Evolutionary conservation across 2,329 filamentous ascomycete species (phyloP), one percentile per base, ranked within the genome.

Genomic region (Hymenoscyphus linearis): DNA sequence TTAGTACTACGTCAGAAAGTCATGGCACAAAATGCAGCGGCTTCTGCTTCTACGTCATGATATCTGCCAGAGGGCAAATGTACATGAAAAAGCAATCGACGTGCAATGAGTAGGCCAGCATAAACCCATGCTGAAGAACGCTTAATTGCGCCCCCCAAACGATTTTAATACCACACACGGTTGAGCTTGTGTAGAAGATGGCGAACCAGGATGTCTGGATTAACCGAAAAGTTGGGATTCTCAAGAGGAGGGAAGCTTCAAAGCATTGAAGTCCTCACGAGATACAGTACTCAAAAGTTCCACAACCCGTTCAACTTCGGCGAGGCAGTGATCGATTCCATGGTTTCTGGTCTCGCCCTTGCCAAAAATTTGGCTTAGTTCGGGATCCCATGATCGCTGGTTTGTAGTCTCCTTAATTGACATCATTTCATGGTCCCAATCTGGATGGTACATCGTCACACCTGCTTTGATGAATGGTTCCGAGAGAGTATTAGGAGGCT

Each of bases 1-100:
- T 72, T 66, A 81, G 79, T 80, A 40, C 71, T 83, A 68, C 75
- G 80, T 64, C 78, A 81, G 69, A 83, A 82, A 69, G 76, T 82
- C 64, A 58, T 58, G 56, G 56, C 56, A 35, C 56, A 58, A 64
- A 76, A 78, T 64, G 70, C 73, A 60, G 67, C 70, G 52, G 68
- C 74, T 22, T 47, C 40, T 54, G 68, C 74, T 47, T 64, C 74
- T 37, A 26, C 52, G 25, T 67, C 73, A 62, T 62, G 26, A 37
- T 47, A 47, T 31, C 22, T 25, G n/a, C 40, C 13, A 31, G 40
- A 16, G n/a, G 22, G 40, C 40, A 47, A 47, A 47, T 47, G 40
- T 47, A 22, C 40, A 47, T 18, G 18, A 47, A 47, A n/a, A 22
- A 47, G 40, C 1, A 18, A 47, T 18, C 40, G 40, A 47, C 18